Evolutionary conservation across 345 rosid genomes (phyloP), one percentile per base, ranked within the genome.

Genomic region (Laguncularia racemosa): DNA sequence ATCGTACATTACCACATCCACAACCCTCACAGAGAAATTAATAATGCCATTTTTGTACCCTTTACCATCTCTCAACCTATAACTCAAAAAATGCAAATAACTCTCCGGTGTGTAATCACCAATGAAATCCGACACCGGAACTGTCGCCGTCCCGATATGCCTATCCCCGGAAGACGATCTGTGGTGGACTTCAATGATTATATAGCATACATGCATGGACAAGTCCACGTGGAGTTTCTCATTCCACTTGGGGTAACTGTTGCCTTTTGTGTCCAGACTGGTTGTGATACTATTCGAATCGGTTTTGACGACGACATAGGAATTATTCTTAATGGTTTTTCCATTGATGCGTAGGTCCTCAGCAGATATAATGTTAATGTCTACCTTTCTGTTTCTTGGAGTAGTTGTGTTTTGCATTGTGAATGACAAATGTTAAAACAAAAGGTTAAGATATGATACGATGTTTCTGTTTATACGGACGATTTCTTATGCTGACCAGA

Each of bases 201-300:
- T 0, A 45, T 46, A 58, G 2, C 23, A 20, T 13, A 52, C 57
- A 12, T 8, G 26, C 46, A 8, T n/a, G 0, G 69, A 61, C 40
- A 65, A 21, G 14, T 52, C 63, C 48, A 65, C 17, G 3, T 46
- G 57, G 20, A 65, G 17, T 61, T 65, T 82, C 55, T 83, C 59
- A 47, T 79, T 78, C 96, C 96, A 88, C 0, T 69, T 44, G 16
- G 92, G 96, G 4, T 61, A 47, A 21, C 78, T 64, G 14, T 87
- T 89, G n/a, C 88, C 82, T 6, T 53, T 14, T 2, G 21, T 56
- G 1, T 81, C 83, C 0, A 49, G 0, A 3, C 40, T 33, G 40
- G 40, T 13, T 48, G 28, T 65, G 40, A 33, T 10, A 12, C 11
- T 0, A 15, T 18, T 71, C 51, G 11, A 54, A 10, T 78, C 84